A percentile compares a stretch with the other conserved stretches of the same genome.
Evolutionary conservation across 2,329 filamentous ascomycete species (phyloP).

Genomic region (Graphilbum fragrans): DNA sequence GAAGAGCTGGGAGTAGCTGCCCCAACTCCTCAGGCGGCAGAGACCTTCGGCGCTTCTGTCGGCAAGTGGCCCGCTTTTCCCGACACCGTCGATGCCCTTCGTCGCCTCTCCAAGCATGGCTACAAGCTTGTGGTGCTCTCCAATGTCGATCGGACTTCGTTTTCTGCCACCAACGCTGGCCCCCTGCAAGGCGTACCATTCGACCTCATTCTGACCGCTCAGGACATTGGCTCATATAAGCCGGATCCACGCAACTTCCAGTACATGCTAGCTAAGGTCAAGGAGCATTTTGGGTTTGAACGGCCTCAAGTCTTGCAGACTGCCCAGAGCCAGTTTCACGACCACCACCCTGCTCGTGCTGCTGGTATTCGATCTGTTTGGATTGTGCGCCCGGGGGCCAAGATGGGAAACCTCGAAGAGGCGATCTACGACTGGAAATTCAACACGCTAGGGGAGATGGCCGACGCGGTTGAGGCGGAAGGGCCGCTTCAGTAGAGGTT

Average conservation of each 20-base stretch:
- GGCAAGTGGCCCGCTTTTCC: slow-evolving; percentile 43
- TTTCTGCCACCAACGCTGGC: slow-evolving; percentile 15
- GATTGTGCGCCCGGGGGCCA: slow-evolving; percentile 37
- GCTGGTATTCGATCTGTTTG: slow-evolving; percentile 46
- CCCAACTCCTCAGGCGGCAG: slow-evolving; percentile 17
- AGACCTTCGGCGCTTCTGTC: slow-evolving; percentile 39
- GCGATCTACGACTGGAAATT: slow-evolving; percentile 42
- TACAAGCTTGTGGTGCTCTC: slow-evolving; percentile 50
- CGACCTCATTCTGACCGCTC: slow-evolving; percentile 55
- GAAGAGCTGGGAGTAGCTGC: slow-evolving; percentile 23
- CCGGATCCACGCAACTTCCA: slow-evolving; percentile 52
- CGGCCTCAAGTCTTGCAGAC: slow-evolving; percentile 21
- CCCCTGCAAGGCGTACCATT: slow-evolving; percentile 27
- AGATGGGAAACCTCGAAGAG: slow-evolving; percentile 11
- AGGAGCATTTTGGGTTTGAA: slow-evolving; percentile 38
- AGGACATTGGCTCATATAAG: slow-evolving; percentile 63
- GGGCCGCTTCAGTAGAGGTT: background rate
- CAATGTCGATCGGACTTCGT: slow-evolving; percentile 41
- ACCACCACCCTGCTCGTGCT: slow-evolving; percentile 52
- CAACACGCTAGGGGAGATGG: slow-evolving; percentile 46
- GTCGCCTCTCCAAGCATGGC: slow-evolving; percentile 26
- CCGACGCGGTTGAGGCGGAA: slow-evolving; percentile 38
- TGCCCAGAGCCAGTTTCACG: slow-evolving; percentile 57
- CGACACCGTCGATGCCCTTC: slow-evolving; percentile 43
- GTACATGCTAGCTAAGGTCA: slow-evolving; percentile 44